Evolutionary conservation across 495 filamentous ascomycete species (phyloP).

Genomic region (Pseudevernia furfuracea): DNA sequence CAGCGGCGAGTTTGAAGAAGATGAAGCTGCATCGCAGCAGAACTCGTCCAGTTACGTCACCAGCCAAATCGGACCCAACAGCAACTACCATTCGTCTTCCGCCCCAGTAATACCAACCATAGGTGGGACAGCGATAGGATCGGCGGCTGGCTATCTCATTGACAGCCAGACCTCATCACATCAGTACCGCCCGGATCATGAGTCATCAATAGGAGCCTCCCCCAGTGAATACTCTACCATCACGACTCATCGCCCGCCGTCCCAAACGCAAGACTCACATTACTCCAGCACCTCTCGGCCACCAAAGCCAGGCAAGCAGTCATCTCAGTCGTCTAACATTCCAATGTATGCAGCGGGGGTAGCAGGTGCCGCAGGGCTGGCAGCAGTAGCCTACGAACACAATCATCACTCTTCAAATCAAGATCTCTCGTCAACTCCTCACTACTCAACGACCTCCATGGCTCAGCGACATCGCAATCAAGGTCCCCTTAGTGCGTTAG

Average conservation of each 20-base stretch:
- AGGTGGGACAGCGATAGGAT: constrained; percentile 41
- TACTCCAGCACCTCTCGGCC: constrained; percentile 19
- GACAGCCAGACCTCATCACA: constrained; percentile 35
- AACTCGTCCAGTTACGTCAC: constrained; percentile 5
- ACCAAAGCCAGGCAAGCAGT: constrained; percentile 32
- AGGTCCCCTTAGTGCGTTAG: constrained; percentile 49
- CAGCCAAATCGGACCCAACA: constrained; percentile 12
- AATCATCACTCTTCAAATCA: constrained; percentile 23
- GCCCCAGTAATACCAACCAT: constrained; percentile 31
- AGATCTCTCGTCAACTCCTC: constrained; percentile 8
- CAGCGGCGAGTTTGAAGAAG: constrained; percentile 16
- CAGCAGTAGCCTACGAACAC: constrained; percentile 26
- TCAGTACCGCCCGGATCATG: constrained; percentile 29
- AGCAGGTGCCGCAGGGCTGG: constrained; percentile 43
- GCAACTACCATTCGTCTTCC: constrained; percentile 25
- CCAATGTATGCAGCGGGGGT: constrained; percentile 42
- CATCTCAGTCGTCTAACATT: constrained; percentile 35
- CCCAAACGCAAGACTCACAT: constrained; percentile 12
- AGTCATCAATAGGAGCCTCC: constrained; percentile 25
- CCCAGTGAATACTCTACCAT: constrained; percentile 25
- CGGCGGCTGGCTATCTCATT: constrained; percentile 44
- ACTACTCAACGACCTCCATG: constrained; percentile 28
- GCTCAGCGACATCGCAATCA: constrained; percentile 43
- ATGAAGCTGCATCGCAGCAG: constrained; percentile 16
- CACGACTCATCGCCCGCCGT: constrained; percentile 14